Conservation (phyloP, 352 stramenopile species). For the Aphanomyces invadans region DNA sequence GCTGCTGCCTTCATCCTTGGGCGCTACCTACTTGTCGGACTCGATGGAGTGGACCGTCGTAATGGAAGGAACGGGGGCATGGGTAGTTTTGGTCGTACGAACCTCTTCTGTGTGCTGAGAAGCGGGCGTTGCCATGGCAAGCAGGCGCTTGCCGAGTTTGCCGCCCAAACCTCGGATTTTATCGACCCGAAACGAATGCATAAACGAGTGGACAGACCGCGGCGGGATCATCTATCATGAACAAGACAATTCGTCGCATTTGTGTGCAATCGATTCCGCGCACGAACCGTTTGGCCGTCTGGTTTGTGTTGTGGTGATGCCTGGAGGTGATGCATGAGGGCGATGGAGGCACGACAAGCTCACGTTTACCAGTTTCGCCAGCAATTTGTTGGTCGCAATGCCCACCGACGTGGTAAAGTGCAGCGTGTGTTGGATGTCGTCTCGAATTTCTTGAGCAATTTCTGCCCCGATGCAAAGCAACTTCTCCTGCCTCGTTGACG, state of each 20-base stretch:
- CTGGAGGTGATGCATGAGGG: not conserved
- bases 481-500: constrained; percentile 51
- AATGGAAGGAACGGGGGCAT: too few species aligned
- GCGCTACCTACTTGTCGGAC: too few species aligned
- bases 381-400: constrained; percentile 66
- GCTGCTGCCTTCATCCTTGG: not conserved
- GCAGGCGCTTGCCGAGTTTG: constrained; percentile 65
- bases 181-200: constrained; percentile 62
- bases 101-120: too few species aligned
- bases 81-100: too few species aligned
- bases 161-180: constrained; percentile 69
- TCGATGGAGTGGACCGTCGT: too few species aligned
- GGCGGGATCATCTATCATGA: constrained; percentile 25
- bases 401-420: constrained; percentile 77
- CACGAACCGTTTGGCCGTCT: constrained; percentile 54
- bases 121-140: constrained; percentile 36
- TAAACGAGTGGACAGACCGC: constrained; percentile 50
- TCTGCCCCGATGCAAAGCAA: constrained; percentile 55
- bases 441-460: constrained; percentile 65
- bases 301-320: constrained; percentile 76
- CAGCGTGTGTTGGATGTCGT: constrained; percentile 48
- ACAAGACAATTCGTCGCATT: too few species aligned
- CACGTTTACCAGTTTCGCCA: constrained; percentile 46
- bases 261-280: too few species aligned
- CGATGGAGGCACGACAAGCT: not conserved